Percentiles rank a stretch among this genome's conserved stretches.
Evolutionary conservation across 257 asterid species (phyloP).

Genomic region (Capsicum pubescens): DNA sequence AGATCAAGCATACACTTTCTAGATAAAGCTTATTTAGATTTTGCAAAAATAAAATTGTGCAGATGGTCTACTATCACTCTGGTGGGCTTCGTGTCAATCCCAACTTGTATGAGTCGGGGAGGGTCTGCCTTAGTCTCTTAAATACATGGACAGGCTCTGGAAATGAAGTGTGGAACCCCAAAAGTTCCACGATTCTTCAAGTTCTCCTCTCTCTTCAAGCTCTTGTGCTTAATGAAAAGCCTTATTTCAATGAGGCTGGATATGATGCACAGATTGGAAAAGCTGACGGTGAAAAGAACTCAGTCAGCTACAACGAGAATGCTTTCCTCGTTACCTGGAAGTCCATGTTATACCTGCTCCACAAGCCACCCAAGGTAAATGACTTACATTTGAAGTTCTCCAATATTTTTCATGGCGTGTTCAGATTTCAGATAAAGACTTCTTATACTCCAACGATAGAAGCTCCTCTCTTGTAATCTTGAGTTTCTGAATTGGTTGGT

Average conservation of each 20-base stretch:
- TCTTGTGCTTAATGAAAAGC: constrained; percentile 90
- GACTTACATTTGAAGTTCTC: constrained; percentile 17
- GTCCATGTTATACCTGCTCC: constrained; percentile 78
- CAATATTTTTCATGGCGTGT: neutral
- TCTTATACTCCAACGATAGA: neutral
- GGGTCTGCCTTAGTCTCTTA: constrained; percentile 84
- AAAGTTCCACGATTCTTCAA: constrained; percentile 77
- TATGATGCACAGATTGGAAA: constrained; percentile 84
- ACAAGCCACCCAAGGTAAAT: constrained; percentile 85
- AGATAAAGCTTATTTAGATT: constrained; percentile 9
- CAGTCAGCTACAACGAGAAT: constrained; percentile 82
- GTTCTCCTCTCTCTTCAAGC: constrained; percentile 93
- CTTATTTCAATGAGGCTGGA: constrained; percentile 95
- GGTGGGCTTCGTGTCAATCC: constrained; percentile 96
- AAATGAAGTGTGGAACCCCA: constrained; percentile 89
- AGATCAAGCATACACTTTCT: neutral
- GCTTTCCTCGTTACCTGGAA: constrained; percentile 89
- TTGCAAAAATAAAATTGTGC: constrained; percentile 39
- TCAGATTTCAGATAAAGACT: constrained; percentile 4
- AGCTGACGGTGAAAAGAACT: constrained; percentile 90
- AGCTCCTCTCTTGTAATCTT: neutral
- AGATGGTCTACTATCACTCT: constrained; percentile 90
- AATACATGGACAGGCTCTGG: constrained; percentile 90
- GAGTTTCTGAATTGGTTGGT: constrained; percentile 1
- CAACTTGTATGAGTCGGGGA: constrained; percentile 87